These are phyloP conservation scores for Extremus antarcticus DNA, from an alignment of 495 filamentous ascomycete genomes.

Conservation along the genomic window DNA sequence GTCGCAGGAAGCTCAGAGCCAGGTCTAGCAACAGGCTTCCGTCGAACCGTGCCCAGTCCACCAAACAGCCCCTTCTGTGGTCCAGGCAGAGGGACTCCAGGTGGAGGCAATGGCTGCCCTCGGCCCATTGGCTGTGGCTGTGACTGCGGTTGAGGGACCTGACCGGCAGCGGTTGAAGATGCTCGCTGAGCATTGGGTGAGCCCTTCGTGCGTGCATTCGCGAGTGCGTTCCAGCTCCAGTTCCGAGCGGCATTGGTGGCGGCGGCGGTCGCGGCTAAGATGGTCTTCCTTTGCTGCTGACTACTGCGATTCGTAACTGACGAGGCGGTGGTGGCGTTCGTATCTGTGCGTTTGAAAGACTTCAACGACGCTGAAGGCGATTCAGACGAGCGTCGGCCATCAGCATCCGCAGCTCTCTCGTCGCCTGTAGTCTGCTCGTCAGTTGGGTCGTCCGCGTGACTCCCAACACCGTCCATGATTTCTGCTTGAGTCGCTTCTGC, in stretches of 20 bases:
- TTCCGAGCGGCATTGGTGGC: slow-evolving; percentile 66
- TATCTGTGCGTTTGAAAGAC: not conserved
- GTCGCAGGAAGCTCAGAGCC: not conserved
- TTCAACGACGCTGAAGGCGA: not conserved
- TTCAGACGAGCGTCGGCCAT: not conserved
- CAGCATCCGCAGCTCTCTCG: not conserved
- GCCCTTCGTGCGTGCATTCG: slow-evolving; percentile 36
- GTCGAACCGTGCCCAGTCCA: slow-evolving; percentile 6
- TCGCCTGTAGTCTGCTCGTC: not conserved
- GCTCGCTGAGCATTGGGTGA: not conserved
- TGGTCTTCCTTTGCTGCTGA: slow-evolving; percentile 24
- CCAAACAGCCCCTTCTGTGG: not conserved
- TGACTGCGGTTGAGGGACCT: slow-evolving; percentile 1
- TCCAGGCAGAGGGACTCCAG: slow-evolving; percentile 22
- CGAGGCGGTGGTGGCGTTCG: not conserved
- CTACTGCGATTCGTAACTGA: not conserved
- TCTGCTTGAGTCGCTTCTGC: not conserved
- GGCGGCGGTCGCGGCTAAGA: slow-evolving; percentile 46
- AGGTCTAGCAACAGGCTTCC: slow-evolving; percentile 11
- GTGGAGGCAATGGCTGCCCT: slow-evolving; percentile 26
- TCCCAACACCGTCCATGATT: not conserved
- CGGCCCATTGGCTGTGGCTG: slow-evolving; percentile 27
- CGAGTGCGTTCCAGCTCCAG: slow-evolving; percentile 69
- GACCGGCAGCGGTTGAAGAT: not conserved
- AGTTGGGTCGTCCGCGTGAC: not conserved